Conservation (phyloP, 1,139 yeast genomes). For the Blastobotrys illinoisensis region DNA sequence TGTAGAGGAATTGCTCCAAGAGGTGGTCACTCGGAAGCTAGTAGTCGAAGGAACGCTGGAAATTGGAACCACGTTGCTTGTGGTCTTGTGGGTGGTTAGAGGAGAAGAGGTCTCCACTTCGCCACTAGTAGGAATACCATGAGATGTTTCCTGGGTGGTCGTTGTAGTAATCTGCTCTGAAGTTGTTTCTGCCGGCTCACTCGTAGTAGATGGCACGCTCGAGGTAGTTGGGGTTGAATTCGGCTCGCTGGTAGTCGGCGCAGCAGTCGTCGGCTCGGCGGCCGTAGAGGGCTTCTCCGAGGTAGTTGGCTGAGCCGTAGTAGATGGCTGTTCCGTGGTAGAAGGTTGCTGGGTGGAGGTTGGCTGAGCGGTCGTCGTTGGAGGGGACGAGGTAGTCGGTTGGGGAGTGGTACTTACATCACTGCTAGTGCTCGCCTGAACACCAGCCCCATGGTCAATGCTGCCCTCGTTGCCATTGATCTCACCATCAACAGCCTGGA, state of each 20-base stretch:
- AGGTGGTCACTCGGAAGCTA: background rate
- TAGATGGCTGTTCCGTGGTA: background rate
- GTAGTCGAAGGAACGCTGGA: background rate
- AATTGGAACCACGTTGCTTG: background rate
- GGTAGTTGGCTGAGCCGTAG: background rate
- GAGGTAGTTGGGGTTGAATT: conserved; percentile 1
- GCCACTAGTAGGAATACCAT: background rate
- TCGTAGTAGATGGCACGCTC: background rate
- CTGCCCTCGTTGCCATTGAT: conserved; percentile 53
- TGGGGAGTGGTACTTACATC: background rate
- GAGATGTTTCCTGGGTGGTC: background rate
- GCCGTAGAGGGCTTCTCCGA: background rate
- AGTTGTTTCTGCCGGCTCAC: conserved; percentile 1
- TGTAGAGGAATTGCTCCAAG: background rate
- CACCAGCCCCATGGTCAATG: background rate
- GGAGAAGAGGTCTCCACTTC: background rate
- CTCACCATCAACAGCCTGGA: conserved; percentile 55
- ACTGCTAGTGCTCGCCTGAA: background rate
- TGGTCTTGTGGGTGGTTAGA: background rate
- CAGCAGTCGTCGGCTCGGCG: no score
- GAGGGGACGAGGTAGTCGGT: conserved; percentile 8
- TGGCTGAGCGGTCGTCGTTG: conserved; percentile 6
- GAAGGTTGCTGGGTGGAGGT: background rate
- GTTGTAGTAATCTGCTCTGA: background rate
- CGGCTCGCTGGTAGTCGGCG: background rate